Evolutionary conservation across 805 yeast genomes (phyloP), one percentile per base, ranked within the genome.

Genomic region (Schwanniomyces polymorphus): DNA sequence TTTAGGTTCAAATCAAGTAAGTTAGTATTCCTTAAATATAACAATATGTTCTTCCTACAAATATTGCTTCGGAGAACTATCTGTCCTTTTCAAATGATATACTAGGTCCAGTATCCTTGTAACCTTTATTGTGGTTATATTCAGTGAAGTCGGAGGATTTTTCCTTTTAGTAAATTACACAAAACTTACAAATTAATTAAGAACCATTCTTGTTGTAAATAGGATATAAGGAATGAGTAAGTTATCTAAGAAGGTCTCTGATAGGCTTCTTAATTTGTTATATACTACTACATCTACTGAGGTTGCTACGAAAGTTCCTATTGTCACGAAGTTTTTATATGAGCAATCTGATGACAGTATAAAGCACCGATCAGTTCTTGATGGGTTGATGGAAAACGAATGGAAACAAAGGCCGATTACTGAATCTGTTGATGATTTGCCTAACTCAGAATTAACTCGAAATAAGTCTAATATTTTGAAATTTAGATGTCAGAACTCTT

Each of bases 401-500:
- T 67, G 72, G 72, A 52, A 55, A 38, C 65, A 64, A 48, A 58
- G 54, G 29, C 72, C 70, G 5, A 44, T 60, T 42, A 49, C 31
- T 5, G 44, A 42, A 14, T 75, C 72, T 1, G 41, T 59, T 8
- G 44, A 44, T 6, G 71, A 66, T 17, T 50, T 64, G 12, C 58
- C 61, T 5, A 40, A 44, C 4, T 12, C 26, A 5, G 31, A 28
- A 2, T 23, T 23, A 10, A 47, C 48, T 7, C 14, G 35, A 23
- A 34, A 28, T 29, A 48, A 48, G 27, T 51, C 70, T 4, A 70
- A 68, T 47, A 58, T 80, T 3, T 62, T 80, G 35, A 56, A 56
- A 42, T 70, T 74, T 46, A 53, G 54, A n/a, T 65, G 77, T 40
- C 60, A 63, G 14, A 68, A 70, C 52, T 70, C 78, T 9, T 63